Conservation (phyloP, 148 eudicot genomes). For the Agrostemma githago region DNA sequence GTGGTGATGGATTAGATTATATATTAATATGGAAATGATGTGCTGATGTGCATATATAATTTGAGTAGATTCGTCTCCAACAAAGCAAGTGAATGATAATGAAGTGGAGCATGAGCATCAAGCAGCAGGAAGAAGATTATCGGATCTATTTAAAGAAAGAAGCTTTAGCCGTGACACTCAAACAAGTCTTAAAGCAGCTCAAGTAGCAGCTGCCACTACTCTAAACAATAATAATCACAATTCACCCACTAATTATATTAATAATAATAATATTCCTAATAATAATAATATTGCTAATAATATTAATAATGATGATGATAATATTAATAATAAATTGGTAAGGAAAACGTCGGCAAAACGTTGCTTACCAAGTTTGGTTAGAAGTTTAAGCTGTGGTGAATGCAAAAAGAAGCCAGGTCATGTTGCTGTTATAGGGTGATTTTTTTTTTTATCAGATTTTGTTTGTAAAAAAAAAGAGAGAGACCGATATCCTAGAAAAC, state of each 20-base stretch:
- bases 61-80: constrained; percentile 14
- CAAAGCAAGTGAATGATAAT: neutral
- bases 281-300: no score
- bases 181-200: constrained; percentile 20
- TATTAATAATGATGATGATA: neutral
- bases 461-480: constrained; percentile 21
- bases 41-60: neutral
- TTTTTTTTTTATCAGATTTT: neutral
- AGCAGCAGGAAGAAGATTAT: constrained; percentile 15
- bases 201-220: neutral
- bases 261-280: no score
- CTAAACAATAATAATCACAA: neutral
- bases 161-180: constrained; percentile 24
- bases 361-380: constrained; percentile 34
- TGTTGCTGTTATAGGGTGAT: constrained; percentile 17
- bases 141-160: constrained; percentile 23
- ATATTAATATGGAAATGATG: no score
- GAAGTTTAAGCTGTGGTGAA: constrained; percentile 29
- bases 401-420: constrained; percentile 24
- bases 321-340: neutral
- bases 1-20: no score
- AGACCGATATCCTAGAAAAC: neutral
- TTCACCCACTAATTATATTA: neutral
- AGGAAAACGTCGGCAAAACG: constrained; percentile 15
- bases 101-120: constrained; percentile 17